These are phyloP conservation scores for Taiozyma onychis DNA, from an alignment of 1,139 yeast genomes.

Conservation along the genomic window DNA sequence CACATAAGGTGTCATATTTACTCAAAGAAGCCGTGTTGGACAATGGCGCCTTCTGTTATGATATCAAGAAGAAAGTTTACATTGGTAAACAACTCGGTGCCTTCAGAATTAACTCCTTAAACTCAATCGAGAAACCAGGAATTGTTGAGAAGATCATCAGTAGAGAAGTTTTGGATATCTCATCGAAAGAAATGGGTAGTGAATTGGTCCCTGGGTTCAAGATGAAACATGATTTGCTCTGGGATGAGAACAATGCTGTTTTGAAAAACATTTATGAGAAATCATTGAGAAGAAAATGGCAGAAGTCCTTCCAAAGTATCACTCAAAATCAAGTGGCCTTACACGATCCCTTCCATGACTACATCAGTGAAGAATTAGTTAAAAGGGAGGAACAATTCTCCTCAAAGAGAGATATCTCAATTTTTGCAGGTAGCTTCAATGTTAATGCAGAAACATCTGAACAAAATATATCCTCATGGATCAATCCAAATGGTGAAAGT, in stretches of 20 bases:
- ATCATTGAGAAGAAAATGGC: constrained; percentile 27
- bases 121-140: constrained; percentile 60
- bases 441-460: constrained; percentile 56
- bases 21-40: constrained; percentile 47
- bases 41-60: constrained; percentile 63
- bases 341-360: constrained; percentile 69
- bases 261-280: constrained; percentile 37
- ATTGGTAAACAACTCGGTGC: constrained; percentile 68
- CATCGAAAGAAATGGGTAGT: constrained; percentile 47
- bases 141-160: constrained; percentile 52
- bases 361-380: constrained; percentile 49
- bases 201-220: constrained; percentile 37
- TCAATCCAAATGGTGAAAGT: constrained; percentile 41
- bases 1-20: constrained; percentile 31
- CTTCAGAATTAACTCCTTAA: constrained; percentile 59
- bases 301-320: constrained; percentile 23
- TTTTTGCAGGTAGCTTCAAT: constrained; percentile 66
- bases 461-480: constrained; percentile 51
- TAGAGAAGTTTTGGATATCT: constrained; percentile 55
- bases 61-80: constrained; percentile 39
- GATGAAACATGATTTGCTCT: constrained; percentile 48
- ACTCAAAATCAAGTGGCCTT: constrained; percentile 35
- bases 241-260: constrained; percentile 55
- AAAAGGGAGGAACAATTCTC: constrained; percentile 45
- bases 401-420: constrained; percentile 42